A percentile compares a stretch with the other conserved stretches of the same genome.
phyloP scores from a whole-genome alignment of 208 protist species.

The Leishmania braziliensis region DNA sequence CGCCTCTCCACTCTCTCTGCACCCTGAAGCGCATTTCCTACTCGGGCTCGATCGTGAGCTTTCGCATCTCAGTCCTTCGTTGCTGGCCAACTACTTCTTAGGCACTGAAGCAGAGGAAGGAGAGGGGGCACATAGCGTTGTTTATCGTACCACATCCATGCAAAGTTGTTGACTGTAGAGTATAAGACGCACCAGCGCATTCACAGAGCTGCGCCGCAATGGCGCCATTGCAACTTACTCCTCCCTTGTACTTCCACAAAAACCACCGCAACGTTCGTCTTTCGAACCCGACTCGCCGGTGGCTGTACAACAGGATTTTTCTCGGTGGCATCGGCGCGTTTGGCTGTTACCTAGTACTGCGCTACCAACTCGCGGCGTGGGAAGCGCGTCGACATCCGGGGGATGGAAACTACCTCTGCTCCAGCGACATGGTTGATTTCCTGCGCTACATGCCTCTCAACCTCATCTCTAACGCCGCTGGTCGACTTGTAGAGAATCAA shows the following conservation, averaged over 20 bases:
- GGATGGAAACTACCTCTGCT: slow-evolving; percentile 59
- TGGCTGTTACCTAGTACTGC: slow-evolving; percentile 35
- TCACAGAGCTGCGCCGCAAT: not conserved
- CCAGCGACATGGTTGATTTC: slow-evolving; percentile 59
- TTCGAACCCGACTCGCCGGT: slow-evolving; percentile 72
- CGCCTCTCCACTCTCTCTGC: not conserved
- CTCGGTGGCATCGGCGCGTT: slow-evolving; percentile 32
- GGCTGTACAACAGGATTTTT: slow-evolving; percentile 74
- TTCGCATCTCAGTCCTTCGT: not conserved
- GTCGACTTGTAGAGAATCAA: slow-evolving; percentile 43
- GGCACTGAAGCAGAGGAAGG: not conserved
- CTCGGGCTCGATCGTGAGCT: not conserved
- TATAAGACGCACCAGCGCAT: not conserved
- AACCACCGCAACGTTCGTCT: slow-evolving; percentile 40
- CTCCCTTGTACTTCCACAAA: slow-evolving; percentile 52
- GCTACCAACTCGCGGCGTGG: slow-evolving; percentile 63
- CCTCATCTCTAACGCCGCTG: slow-evolving; percentile 50
- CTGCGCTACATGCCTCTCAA: slow-evolving; percentile 75
- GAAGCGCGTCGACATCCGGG: slow-evolving; percentile 43
- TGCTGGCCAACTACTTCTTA: not conserved
- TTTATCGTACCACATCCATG: not conserved
- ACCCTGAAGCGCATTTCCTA: not conserved
- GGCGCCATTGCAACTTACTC: slow-evolving; percentile 16
- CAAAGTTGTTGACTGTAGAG: not conserved
- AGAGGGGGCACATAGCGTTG: not conserved